phyloP scores from a whole-genome alignment of 768 basidiomycete species.

The Hygrophoropsis aurantiaca region DNA sequence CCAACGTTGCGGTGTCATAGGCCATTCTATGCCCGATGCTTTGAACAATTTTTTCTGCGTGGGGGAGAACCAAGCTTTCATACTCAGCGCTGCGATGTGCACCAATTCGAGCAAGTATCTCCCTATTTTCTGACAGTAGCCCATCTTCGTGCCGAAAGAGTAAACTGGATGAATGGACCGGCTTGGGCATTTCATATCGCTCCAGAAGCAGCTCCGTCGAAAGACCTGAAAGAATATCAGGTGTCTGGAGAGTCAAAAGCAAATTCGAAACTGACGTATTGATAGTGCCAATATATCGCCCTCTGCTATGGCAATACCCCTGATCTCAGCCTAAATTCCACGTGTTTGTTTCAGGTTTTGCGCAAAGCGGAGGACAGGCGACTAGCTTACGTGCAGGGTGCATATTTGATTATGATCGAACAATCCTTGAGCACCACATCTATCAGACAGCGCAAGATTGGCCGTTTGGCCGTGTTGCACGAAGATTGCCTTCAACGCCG shows the following conservation, averaged over 20 bases:
- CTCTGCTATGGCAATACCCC: conserved; percentile 43
- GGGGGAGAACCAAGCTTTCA: conserved; percentile 18
- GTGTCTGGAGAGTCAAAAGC: background rate
- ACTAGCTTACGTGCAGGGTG: conserved; percentile 26
- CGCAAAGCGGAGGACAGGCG: too few species aligned
- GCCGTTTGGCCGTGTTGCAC: conserved; percentile 21
- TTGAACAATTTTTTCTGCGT: conserved; percentile 21
- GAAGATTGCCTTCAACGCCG: conserved; percentile 29
- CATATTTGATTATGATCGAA: conserved; percentile 38
- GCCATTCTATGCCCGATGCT: conserved; percentile 29
- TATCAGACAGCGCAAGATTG: conserved; percentile 26
- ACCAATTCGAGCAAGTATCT: background rate
- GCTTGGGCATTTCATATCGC: conserved; percentile 13
- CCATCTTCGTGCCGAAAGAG: conserved; percentile 20
- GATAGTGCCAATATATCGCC: conserved; percentile 41
- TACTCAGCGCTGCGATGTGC: conserved; percentile 16
- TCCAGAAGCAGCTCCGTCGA: conserved; percentile 25
- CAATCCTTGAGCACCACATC: conserved; percentile 45
- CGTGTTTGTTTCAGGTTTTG: background rate
- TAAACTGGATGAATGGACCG: conserved; percentile 11
- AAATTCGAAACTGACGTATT: conserved; percentile 18
- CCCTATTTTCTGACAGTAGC: conserved; percentile 6
- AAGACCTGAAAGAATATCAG: conserved; percentile 18
- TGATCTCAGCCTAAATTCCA: conserved; percentile 31
- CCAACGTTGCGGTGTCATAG: conserved; percentile 22